Percentiles rank a stretch among this genome's conserved stretches.
Conservation (phyloP, 768 basidiomycete genomes). For the Tephrocybe sp. region DNA sequence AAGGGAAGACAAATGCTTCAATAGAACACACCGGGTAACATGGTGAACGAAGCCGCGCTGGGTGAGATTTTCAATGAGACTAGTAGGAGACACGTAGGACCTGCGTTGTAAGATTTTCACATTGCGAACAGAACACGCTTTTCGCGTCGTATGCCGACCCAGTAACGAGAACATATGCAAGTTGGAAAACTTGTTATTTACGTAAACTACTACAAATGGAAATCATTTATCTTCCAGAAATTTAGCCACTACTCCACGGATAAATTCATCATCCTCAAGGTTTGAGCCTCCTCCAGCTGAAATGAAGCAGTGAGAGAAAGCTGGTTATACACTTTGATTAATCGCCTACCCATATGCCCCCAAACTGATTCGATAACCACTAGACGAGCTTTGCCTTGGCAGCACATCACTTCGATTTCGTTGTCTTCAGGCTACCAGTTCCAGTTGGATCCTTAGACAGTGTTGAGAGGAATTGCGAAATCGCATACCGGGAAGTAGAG, state of each 20-base stretch:
- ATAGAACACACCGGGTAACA: conserved; percentile 37
- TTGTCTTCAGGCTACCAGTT: conserved; percentile 51
- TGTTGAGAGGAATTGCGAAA: conserved; percentile 5
- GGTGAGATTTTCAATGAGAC: conserved; percentile 42
- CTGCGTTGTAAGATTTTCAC: conserved; percentile 1
- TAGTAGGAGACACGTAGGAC: conserved; percentile 4
- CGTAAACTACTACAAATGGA: conserved; percentile 11
- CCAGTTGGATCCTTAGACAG: background rate
- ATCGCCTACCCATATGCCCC: conserved; percentile 53
- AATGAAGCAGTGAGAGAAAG: background rate
- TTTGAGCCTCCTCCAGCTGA: conserved; percentile 47
- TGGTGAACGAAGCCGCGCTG: conserved; percentile 50
- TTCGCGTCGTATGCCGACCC: conserved; percentile 7
- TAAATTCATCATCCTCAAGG: conserved; percentile 38
- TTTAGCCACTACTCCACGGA: conserved; percentile 40
- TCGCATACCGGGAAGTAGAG: conserved; percentile 52
- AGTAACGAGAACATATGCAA: conserved; percentile 13
- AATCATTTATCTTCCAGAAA: conserved; percentile 38
- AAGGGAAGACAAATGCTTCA: background rate
- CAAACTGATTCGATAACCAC: conserved; percentile 56
- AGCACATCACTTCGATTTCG: conserved; percentile 42
- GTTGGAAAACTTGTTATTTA: conserved; percentile 8
- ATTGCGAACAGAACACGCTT: background rate
- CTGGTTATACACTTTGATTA: background rate
- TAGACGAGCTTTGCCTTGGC: conserved; percentile 41